phyloP scores from a whole-genome alignment of 2,329 filamentous ascomycete species.

The Dothistroma pini region DNA sequence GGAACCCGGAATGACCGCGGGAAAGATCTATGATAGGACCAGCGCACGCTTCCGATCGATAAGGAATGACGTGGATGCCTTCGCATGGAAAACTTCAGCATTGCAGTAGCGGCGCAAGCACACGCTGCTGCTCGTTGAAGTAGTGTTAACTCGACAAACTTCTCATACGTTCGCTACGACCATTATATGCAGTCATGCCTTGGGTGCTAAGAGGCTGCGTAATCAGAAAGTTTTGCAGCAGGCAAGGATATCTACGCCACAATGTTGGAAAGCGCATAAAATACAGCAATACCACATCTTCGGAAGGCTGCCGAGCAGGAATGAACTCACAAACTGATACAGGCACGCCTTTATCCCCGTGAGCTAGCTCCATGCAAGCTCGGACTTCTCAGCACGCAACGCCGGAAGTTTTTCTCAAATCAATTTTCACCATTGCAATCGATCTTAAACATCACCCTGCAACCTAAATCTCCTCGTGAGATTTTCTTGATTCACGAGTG shows the following conservation, averaged over 20 bases:
- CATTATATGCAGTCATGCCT: background rate
- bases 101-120: background rate
- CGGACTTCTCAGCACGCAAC: background rate
- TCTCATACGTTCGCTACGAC: background rate
- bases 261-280: background rate
- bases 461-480: background rate
- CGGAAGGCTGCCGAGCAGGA: background rate
- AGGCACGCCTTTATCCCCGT: background rate
- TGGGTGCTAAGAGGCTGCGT: background rate
- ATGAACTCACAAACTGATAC: background rate
- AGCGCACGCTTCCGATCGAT: background rate
- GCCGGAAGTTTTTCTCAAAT: background rate
- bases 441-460: background rate
- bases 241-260: background rate
- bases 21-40: background rate
- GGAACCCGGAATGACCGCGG: background rate
- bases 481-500: background rate
- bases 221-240: background rate
- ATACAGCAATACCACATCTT: background rate
- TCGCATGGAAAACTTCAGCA: background rate
- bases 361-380: background rate
- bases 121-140: background rate
- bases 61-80: background rate
- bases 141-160: background rate
- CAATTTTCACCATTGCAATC: background rate